phyloP scores from a whole-genome alignment of 2,329 filamentous ascomycete species.

The Didymosphaeria variabile region DNA sequence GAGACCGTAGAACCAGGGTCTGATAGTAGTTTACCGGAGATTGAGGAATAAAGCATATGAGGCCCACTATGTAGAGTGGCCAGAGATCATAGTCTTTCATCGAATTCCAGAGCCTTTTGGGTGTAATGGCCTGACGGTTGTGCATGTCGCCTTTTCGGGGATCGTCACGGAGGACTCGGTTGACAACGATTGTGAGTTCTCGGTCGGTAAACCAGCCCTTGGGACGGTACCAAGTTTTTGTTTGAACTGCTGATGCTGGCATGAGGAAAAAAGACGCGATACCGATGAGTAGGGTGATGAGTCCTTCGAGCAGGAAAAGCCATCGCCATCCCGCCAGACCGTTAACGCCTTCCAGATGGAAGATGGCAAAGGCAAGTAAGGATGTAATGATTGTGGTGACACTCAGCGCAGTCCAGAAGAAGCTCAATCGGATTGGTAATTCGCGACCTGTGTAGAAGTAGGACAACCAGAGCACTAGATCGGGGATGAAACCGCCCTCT shows the following conservation, averaged over 20 bases:
- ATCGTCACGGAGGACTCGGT: conserved; percentile 64
- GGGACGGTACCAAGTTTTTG: conserved; percentile 55
- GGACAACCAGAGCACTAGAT: conserved; percentile 69
- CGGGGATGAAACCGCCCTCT: conserved; percentile 66
- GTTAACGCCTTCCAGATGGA: conserved; percentile 52
- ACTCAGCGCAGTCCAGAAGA: conserved; percentile 70
- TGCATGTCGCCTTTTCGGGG: conserved; percentile 64
- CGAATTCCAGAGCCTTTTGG: conserved; percentile 4
- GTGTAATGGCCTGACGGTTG: conserved; percentile 60
- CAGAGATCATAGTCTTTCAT: conserved; percentile 35
- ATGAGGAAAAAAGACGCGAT: conserved; percentile 36
- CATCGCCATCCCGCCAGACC: conserved; percentile 60
- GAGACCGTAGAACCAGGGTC: conserved; percentile 27
- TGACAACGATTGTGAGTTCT: conserved; percentile 73
- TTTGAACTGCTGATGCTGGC: conserved; percentile 59
- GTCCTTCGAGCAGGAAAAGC: conserved; percentile 26
- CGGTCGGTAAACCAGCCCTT: conserved; percentile 71
- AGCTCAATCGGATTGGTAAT: conserved; percentile 67
- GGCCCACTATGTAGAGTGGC: conserved; percentile 38
- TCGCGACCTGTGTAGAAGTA: conserved; percentile 75
- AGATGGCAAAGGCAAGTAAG: conserved; percentile 56
- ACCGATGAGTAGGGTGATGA: conserved; percentile 23
- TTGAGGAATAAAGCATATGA: conserved; percentile 32
- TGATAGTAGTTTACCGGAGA: conserved; percentile 29
- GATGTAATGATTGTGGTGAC: conserved; percentile 56